Base-by-base conservation (phyloP, 441 rosid species). In the Hura crepitans region DNA sequence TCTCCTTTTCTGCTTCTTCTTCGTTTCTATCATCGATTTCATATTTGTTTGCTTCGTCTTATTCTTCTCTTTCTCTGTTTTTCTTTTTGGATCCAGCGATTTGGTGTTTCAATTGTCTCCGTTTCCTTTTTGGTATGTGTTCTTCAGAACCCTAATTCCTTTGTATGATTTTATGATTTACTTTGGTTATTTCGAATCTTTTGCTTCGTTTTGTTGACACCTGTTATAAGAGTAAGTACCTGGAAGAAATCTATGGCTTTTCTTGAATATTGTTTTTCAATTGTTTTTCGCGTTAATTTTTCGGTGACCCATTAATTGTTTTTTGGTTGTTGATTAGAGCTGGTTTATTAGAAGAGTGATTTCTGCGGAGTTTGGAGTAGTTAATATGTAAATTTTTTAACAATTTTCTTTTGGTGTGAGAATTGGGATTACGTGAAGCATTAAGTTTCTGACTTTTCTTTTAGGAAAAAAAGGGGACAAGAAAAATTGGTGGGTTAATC, bases 121-220 rank as follows among this genome's bases (percentile, higher is more conserved):
- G 3, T 0, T 71, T 69, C 33, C 28, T 30, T 62, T 53, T 43
- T 11, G 39, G 73, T 72, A 53, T 18, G 66, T 51, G 8, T 65
- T 8, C 33, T 27, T 1, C 1, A 1, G 14, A 46, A 23, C 28
- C 31, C 45, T 45, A 11, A 10, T 3, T 2, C 5, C 0, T 0
- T 9, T 2, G 17, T 6, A 3, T 39, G 33, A 3, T 2, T 27
- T 20, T 25, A 33, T 30, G 7, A 9, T 10, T 50, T 23, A 2
- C 20, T 13, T 31, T n/a, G 20, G 7, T 25, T 42, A 42, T 42
- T 42, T 42, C 0, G 17, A 25, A 6, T 63, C 12, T 9, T 14
- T 39, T 59, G 66, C n/a, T 15, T 64, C 9, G 14, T 17, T 55
- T 13, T 3, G 14, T 42, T 9, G 46, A 18, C n/a, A 4, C 5